phyloP scores from a whole-genome alignment of 495 filamentous ascomycete genomes.

The Tricharina praecox region DNA sequence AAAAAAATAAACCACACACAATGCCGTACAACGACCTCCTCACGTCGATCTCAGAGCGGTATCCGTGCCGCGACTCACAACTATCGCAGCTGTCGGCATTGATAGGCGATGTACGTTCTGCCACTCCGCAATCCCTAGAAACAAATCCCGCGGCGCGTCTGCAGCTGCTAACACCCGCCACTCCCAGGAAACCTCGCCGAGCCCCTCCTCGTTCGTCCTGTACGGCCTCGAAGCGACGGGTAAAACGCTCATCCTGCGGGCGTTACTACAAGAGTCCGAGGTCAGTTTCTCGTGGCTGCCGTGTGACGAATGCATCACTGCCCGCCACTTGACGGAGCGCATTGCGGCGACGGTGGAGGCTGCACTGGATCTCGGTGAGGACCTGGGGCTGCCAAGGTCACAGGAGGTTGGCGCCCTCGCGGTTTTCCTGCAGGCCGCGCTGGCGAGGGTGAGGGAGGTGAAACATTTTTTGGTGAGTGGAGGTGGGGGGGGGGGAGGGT shows the following conservation, averaged over 20 bases:
- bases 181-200: conserved; percentile 22
- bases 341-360: conserved; percentile 39
- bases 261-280: conserved; percentile 39
- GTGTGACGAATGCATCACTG: conserved; percentile 74
- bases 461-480: conserved; percentile 26
- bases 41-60: conserved; percentile 9
- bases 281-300: conserved; percentile 55
- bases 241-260: conserved; percentile 53
- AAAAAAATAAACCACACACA: conserved; percentile 7
- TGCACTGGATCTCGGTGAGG: conserved; percentile 30
- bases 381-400: conserved; percentile 39
- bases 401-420: conserved; percentile 61
- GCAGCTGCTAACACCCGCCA: background rate
- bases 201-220: conserved; percentile 41
- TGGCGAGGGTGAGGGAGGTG: conserved; percentile 32
- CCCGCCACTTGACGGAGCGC: conserved; percentile 66
- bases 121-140: no score
- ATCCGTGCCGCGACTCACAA: conserved; percentile 20
- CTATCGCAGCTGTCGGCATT: conserved; percentile 16
- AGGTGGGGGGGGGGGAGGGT: no score
- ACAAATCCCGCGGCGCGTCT: conserved; percentile 1
- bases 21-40: conserved; percentile 17
- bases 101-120: conserved; percentile 20
- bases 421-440: no score
- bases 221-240: conserved; percentile 88